Conservation (phyloP, 495 filamentous ascomycete genomes). For the Penicillium verhagenii region DNA sequence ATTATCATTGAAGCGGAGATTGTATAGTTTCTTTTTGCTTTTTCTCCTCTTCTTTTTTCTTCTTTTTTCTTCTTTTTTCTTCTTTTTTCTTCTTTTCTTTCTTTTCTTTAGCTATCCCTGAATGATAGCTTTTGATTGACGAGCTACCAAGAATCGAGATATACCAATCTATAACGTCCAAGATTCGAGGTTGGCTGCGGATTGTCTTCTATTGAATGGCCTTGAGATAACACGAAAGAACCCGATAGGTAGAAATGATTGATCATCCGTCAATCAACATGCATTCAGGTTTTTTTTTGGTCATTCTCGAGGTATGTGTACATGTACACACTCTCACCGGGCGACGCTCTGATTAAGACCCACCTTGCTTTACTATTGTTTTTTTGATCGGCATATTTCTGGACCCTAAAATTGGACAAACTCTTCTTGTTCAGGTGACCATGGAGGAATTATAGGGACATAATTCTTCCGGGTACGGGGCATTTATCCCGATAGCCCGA, state of each 20-base stretch:
- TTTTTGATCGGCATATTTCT: not conserved
- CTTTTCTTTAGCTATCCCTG: too few relatives aligned
- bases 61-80: too few relatives aligned
- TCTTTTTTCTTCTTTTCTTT: too few relatives aligned
- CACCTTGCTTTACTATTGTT: not conserved
- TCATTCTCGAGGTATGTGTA: not conserved
- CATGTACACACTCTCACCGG: not conserved
- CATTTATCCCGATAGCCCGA: not conserved
- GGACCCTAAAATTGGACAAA: not conserved
- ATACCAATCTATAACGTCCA: not conserved
- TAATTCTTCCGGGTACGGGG: not conserved
- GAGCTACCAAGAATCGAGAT: too few relatives aligned
- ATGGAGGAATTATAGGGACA: not conserved
- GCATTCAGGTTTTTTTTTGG: not conserved
- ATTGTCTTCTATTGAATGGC: not conserved
- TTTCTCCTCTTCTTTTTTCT: too few relatives aligned
- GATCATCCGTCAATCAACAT: not conserved
- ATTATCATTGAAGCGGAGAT: slow-evolving; percentile 32
- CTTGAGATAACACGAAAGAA: not conserved
- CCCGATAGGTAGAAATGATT: not conserved
- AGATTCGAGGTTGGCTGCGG: not conserved
- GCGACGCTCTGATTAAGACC: not conserved
- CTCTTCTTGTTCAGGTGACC: not conserved
- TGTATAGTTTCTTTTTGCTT: slow-evolving; percentile 3
- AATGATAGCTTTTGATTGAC: too few relatives aligned